Base-by-base conservation (phyloP, 495 filamentous ascomycete genomes). In the Aspergillus hancockii region DNA sequence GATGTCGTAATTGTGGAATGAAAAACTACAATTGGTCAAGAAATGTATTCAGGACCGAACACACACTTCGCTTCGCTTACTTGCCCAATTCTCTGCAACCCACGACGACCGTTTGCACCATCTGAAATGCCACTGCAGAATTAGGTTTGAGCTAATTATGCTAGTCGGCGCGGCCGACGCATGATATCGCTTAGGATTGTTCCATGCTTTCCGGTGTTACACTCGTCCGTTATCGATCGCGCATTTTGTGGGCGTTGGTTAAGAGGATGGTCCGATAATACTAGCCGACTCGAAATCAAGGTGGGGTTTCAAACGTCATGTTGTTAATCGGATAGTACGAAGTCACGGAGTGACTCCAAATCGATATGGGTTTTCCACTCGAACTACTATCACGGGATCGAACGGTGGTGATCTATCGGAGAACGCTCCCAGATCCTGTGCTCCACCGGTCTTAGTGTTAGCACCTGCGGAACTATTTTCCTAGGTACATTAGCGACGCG, bases 1-100 rank as follows among this genome's bases (percentile, higher is more conserved):
- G 76, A 77, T 49, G 67, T 77, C 21, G 73, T 77, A 49, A 61
- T 79, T 22, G 66, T 79, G 60, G 67, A 73, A 21, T 76, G 62
- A 72, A 51, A n/a, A 55, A 8, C 36, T 19, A 55, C 14, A 2
- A 31, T 51, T 22, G 40, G 43, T 23, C 43, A 23, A 23, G 13
- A n/a, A 47, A 3, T 47, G 8, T 47, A 1, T 47, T 10, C 19
- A 21, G 16, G 4, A 22, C 19, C 21, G 19, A 10, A 10, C 43
- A 7, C 43, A 9, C n/a, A n/a, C n/a, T n/a, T n/a, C n/a, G n/a
- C 22, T 47, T 22, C 43, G 43, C 43, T 22, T 21, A 9, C 43
- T 4, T 3, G 19, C 19, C 43, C 43, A 21, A 47, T 23, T 23
- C 10, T 47, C 43, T 18, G 43, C 5, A 47, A 47, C 43, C 4